Percentiles rank a stretch among this genome's conserved stretches.
phyloP scores from a whole-genome alignment of 2,329 filamentous ascomycete genomes.

The Biscogniauxia mediterranea region DNA sequence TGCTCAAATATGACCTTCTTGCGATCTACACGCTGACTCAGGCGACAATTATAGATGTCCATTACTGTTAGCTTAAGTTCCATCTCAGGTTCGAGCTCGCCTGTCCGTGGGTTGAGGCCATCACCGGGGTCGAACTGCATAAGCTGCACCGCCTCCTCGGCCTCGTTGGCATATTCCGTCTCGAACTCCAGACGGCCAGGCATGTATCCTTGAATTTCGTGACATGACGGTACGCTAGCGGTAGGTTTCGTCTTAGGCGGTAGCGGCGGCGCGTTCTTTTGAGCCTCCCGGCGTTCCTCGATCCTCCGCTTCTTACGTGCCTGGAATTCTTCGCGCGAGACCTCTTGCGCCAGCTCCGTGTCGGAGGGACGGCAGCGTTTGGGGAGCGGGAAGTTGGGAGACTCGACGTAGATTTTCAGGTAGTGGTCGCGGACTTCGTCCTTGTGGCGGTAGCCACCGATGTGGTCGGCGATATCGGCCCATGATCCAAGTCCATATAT shows the following conservation, averaged over 20 bases:
- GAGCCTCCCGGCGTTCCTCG: conserved; percentile 83
- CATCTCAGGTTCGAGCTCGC: conserved; percentile 90
- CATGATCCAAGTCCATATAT: conserved; percentile 95
- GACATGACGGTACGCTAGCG: conserved; percentile 89
- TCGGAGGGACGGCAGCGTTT: conserved; percentile 82
- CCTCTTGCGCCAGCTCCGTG: conserved; percentile 71
- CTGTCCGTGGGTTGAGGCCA: conserved; percentile 77
- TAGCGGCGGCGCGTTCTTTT: conserved; percentile 77
- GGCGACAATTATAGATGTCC: conserved; percentile 92
- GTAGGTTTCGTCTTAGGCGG: conserved; percentile 95
- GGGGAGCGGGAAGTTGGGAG: conserved; percentile 79
- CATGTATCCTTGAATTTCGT: conserved; percentile 99
- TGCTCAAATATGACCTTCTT: conserved; percentile 98
- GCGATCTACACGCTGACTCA: conserved; percentile 87
- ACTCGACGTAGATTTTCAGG: conserved; percentile 81
- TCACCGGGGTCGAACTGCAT: conserved; percentile 98
- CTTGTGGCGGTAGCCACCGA: conserved; percentile 89
- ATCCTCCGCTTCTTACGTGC: conserved; percentile 88
- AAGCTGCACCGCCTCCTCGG: conserved; percentile 94
- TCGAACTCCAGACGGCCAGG: conserved; percentile 95
- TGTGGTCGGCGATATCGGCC: conserved; percentile 97
- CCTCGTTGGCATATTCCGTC: conserved; percentile 95
- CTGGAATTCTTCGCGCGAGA: conserved; percentile 91
- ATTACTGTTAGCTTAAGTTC: conserved; percentile 97
- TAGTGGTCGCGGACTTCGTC: conserved; percentile 97